Evolutionary conservation across 2,329 filamentous ascomycete species (phyloP).

Genomic region (Trichoderma simmonsii): DNA sequence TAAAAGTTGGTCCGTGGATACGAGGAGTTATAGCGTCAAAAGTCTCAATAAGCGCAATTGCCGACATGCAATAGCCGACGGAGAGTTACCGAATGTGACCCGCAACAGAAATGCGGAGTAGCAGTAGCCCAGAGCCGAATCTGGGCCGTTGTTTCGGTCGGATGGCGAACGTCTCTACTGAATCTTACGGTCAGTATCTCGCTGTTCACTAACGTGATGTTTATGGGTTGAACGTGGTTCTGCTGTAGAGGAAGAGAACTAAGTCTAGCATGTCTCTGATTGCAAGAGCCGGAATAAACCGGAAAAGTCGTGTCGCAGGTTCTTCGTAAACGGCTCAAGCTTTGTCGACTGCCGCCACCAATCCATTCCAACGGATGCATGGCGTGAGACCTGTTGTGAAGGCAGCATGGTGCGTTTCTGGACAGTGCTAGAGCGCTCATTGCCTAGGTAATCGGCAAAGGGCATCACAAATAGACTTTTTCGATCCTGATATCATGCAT

Average conservation of each 20-base stretch:
- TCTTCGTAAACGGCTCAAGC: not conserved
- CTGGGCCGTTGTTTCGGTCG: not conserved
- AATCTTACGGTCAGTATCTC: not conserved
- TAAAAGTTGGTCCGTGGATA: not conserved
- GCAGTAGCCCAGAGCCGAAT: not conserved
- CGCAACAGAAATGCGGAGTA: not conserved
- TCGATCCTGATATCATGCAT: not conserved
- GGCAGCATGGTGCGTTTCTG: not conserved
- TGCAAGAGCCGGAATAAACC: not conserved
- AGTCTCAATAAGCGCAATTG: not conserved
- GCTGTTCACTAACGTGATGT: not conserved
- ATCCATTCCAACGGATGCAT: not conserved
- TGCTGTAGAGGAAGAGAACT: not conserved
- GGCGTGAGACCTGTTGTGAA: not conserved
- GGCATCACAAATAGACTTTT: not conserved
- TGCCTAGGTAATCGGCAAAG: not conserved
- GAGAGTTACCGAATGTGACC: not conserved
- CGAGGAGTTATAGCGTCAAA: not conserved
- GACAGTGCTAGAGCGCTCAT: not conserved
- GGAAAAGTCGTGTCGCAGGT: not conserved
- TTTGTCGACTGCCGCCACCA: not conserved
- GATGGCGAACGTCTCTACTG: not conserved
- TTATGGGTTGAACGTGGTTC: not conserved
- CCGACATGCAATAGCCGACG: not conserved
- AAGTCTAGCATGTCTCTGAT: not conserved